Percentiles rank a stretch among this genome's conserved stretches.
Conservation (phyloP, 495 filamentous ascomycete species). For the Aspergillus bridgeri region DNA sequence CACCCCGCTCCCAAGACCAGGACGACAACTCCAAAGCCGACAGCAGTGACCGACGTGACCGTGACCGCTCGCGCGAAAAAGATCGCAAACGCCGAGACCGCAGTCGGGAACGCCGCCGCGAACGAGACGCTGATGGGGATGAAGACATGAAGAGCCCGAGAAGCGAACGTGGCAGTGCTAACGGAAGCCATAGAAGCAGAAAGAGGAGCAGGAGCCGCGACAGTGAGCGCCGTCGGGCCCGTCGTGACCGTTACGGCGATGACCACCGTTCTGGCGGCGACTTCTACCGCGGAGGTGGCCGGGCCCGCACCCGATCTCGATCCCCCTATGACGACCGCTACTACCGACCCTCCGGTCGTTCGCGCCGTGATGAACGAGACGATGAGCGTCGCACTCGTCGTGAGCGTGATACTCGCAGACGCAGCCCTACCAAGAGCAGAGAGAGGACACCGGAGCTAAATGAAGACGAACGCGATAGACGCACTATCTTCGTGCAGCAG, state of each 20-base stretch:
- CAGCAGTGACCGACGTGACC: conserved; percentile 52
- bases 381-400: conserved; percentile 52
- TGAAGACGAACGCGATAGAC: conserved; percentile 93
- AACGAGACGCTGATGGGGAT: conserved; percentile 61
- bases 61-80: conserved; percentile 56
- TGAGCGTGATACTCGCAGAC: conserved; percentile 54
- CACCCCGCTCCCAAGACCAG: conserved; percentile 51
- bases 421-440: conserved; percentile 37
- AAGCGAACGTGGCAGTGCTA: conserved; percentile 79
- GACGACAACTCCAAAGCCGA: conserved; percentile 59
- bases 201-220: conserved; percentile 79
- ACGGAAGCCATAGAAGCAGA: conserved; percentile 79
- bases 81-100: conserved; percentile 56
- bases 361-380: conserved; percentile 49
- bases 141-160: conserved; percentile 65
- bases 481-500: conserved; percentile 98
- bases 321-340: conserved; percentile 71
- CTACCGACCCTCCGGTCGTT: conserved; percentile 68
- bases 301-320: conserved; percentile 69
- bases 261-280: conserved; percentile 66
- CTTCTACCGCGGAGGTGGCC: conserved; percentile 69
- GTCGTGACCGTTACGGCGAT: conserved; percentile 70
- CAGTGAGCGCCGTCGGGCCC: conserved; percentile 72
- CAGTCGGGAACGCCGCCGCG: conserved; percentile 64
- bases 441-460: conserved; percentile 65